Base-by-base conservation (phyloP, 768 basidiomycete genomes). In the Cyathus striatus region DNA sequence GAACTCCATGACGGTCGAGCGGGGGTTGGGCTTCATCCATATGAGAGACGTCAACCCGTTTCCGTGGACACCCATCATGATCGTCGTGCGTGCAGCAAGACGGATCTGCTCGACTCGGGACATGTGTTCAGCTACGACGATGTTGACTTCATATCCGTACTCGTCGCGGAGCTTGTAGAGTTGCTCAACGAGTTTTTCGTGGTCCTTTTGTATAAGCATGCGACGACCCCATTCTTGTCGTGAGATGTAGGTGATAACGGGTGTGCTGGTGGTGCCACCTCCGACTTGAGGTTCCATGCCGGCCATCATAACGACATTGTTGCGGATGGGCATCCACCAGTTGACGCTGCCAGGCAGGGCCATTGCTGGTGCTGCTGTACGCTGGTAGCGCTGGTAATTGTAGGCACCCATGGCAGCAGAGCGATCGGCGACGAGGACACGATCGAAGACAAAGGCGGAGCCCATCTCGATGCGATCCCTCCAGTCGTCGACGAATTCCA, bases 51-150 rank as follows among this genome's bases (percentile, higher is more conserved):
- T 94, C 27, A 96, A 60, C 23, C 90, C 93, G 56, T 96, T 95
- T 7, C 93, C 92, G 53, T 95, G 92, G 13, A 95, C 86, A 44
- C 92, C 92, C 76, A 94, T 85, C 83, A 95, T 77, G 54, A 95
- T 90, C 92, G 93, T 96, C 2, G 92, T 91, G 47, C 90, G 72
- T 2, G 81, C 88, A 7, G 93, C 85, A 2, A 97, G 63, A 40
- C 66, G 62, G 42, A 97, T 73, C 58, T 97, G 93, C 50, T 96
- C 89, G 14, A 75, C 70, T 18, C 89, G 72, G 3, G 86, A 70
- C 56, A 95, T 71, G 50, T 84, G 79, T 60, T 94, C 91, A 69
- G 91, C 86, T 46, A 75, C 76, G 3, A 93, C 90, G 33, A 95
- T 70, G 53, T 94, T 90, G 37, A 96, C 81, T 64, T 96, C 93